phyloP scores from a whole-genome alignment of 805 yeast genomes.

The Schizosaccharomyces lindneri region DNA sequence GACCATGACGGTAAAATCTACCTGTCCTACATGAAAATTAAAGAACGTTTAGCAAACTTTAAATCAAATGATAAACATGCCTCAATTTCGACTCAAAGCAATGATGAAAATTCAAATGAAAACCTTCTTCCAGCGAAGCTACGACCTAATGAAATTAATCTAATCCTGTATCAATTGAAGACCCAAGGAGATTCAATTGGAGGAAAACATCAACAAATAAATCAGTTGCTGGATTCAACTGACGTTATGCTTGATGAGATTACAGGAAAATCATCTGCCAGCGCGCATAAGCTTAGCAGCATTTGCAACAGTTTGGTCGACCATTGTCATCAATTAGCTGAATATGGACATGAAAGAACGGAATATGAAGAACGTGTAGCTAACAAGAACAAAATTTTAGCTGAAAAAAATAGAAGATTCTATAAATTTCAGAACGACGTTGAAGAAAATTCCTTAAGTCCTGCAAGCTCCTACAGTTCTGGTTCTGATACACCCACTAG shows the following conservation, averaged over 20 bases:
- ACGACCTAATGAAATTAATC: not conserved
- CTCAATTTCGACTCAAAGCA: not conserved
- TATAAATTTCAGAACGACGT: not conserved
- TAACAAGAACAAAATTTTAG: not conserved
- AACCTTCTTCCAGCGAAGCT: not conserved
- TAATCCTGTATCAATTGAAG: not conserved
- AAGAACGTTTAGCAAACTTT: too few species aligned
- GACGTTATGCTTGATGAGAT: not conserved
- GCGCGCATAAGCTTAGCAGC: not conserved
- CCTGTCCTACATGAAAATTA: too few species aligned
- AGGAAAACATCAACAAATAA: not conserved
- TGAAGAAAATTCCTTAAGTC: not conserved
- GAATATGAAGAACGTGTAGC: not conserved
- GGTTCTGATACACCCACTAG: too few species aligned
- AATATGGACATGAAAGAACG: not conserved
- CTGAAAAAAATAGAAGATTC: not conserved
- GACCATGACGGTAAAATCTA: too few species aligned
- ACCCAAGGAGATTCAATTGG: not conserved
- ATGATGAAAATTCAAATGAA: not conserved
- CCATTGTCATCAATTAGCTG: not conserved
- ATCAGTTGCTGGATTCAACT: not conserved
- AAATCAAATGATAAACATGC: too few species aligned
- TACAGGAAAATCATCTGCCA: too few species aligned
- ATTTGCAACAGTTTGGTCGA: not conserved
- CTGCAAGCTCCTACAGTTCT: not conserved